Percentiles rank a stretch among this genome's conserved stretches.
Evolutionary conservation across 1,284 basidiomycete species (phyloP).

Genomic region (Ceratobasidium sp.): DNA sequence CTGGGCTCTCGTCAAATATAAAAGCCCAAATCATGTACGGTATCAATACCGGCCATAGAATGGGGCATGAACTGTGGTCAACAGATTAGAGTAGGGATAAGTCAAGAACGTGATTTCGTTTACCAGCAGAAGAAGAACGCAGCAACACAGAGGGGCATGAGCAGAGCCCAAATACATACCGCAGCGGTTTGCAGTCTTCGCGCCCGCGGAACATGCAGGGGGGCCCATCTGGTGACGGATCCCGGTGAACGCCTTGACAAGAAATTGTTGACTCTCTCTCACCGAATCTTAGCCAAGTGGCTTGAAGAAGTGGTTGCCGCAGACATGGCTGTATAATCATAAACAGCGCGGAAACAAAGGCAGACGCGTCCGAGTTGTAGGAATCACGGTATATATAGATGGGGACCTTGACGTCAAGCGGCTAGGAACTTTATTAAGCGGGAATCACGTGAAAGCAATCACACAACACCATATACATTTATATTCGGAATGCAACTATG

Average conservation of each 20-base stretch:
- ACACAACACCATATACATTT: not conserved
- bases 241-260: too few relatives aligned
- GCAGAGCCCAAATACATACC: constrained; percentile 86
- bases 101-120: constrained; percentile 47
- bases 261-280: not conserved
- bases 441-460: too few relatives aligned
- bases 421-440: too few relatives aligned
- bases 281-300: constrained; percentile 27
- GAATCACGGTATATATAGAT: too few relatives aligned
- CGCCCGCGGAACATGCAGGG: constrained; percentile 63
- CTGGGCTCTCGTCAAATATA: constrained; percentile 64
- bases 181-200: constrained; percentile 84
- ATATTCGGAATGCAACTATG: constrained; percentile 21
- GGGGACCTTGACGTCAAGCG: constrained; percentile 1
- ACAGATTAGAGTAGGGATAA: not conserved
- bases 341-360: too few relatives aligned
- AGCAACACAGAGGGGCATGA: constrained; percentile 74
- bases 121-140: constrained; percentile 83
- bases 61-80: constrained; percentile 78
- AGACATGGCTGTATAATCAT: too few relatives aligned
- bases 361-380: too few relatives aligned
- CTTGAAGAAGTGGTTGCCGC: constrained; percentile 8
- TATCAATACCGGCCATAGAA: constrained; percentile 84
- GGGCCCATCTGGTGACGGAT: constrained; percentile 10
- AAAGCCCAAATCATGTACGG: constrained; percentile 85